A percentile compares a stretch with the other conserved stretches of the same genome.
phyloP scores from a whole-genome alignment of 495 filamentous ascomycete genomes.

The Podospora tetraspora region DNA sequence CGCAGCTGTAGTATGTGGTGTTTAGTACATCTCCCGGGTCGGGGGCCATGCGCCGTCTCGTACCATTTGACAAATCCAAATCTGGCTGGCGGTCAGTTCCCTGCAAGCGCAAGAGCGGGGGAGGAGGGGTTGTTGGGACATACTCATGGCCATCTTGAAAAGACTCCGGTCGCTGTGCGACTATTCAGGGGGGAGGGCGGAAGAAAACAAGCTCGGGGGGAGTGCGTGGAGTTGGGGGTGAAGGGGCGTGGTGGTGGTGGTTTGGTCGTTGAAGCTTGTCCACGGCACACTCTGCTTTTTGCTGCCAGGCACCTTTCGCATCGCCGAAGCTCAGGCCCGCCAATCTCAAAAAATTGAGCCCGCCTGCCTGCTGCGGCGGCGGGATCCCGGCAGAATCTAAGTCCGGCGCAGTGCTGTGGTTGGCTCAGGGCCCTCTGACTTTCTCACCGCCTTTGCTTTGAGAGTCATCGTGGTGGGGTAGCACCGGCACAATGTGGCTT shows the following conservation, averaged over 20 bases:
- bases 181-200: slow-evolving; percentile 3
- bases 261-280: slow-evolving; percentile 16
- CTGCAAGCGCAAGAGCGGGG: slow-evolving; percentile 12
- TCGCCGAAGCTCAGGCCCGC: slow-evolving; percentile 19
- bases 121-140: slow-evolving; percentile 14
- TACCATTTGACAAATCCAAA: slow-evolving; percentile 50
- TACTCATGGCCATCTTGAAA: slow-evolving; percentile 47
- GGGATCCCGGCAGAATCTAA: slow-evolving; percentile 28
- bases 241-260: slow-evolving; percentile 8
- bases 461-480: slow-evolving; percentile 3
- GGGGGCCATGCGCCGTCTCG: slow-evolving; percentile 9
- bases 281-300: slow-evolving; percentile 10
- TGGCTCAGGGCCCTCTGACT: slow-evolving; percentile 4
- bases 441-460: slow-evolving; percentile 9
- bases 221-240: slow-evolving; percentile 7
- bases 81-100: slow-evolving; percentile 35
- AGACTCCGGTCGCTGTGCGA: slow-evolving; percentile 6
- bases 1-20: slow-evolving; percentile 34
- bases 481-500: slow-evolving; percentile 3
- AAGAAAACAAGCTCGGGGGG: background rate
- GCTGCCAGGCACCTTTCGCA: slow-evolving; percentile 21
- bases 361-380: slow-evolving; percentile 13
- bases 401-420: slow-evolving; percentile 22
- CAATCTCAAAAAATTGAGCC: slow-evolving; percentile 33
- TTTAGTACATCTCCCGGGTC: slow-evolving; percentile 12